Base-by-base conservation (phyloP, 2,329 filamentous ascomycete species). In the Botrytis deweyae region DNA sequence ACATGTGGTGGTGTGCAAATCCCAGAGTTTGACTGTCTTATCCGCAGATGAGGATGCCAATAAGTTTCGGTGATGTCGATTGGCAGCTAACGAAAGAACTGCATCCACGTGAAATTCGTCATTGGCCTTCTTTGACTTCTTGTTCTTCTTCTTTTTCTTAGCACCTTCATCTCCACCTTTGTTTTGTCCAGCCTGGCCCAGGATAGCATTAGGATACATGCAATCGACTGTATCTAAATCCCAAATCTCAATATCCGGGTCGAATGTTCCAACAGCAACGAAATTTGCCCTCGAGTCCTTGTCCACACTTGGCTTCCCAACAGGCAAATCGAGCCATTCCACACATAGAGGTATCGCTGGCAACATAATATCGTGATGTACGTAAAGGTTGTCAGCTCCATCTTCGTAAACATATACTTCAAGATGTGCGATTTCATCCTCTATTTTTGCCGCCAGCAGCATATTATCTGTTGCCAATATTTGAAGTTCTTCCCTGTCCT, bases 331-430 rank as follows among this genome's bases (percentile, higher is more conserved):
- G 63, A 99, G 85, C 96, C 96, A 99, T 85, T 99, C 96, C 59
- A 98, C 88, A 80, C 94, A 96, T 10, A 99, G 89, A 18, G 96
- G 96, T 81, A 99, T 97, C 38, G 95, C 95, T 46, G 96, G 96
- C 73, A 99, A 88, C 95, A 99, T 98, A 79, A 99, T 97, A 83
- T 99, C 96, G 88, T 99, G 96, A 85, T 99, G 96, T 38, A 99
- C 95, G 83, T 99, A 99, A 75, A 99, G 91, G 82, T 99, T 99
- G 84, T 98, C 96, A 63, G 91, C 93, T 76, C 90, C 90, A 79
- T 98, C 96, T 83, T 99, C 96, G 84, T 98, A 99, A 42, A 99
- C 94, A 81, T 98, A 98, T 33, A 98, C 92, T 83, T 99, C 96
- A 40, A 99, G 87, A 83, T 98, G 95, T 29, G 96, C 95, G 75